phyloP scores from a whole-genome alignment of 805 yeast genomes.

The Candida gorgasii region DNA sequence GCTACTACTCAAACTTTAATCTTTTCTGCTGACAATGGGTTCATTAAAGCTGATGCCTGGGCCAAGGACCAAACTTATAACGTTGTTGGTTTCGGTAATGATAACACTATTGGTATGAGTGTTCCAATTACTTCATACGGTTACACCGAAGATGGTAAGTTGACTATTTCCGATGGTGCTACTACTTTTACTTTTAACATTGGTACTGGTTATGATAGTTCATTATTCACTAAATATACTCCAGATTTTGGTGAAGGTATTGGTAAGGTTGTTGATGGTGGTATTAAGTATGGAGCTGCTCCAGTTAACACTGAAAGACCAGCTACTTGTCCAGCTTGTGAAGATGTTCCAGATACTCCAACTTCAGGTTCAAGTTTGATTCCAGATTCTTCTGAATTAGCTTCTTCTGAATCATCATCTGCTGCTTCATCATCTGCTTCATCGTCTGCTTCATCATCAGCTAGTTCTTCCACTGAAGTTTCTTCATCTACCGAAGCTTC shows the following conservation, averaged over 20 bases:
- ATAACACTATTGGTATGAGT: conserved; percentile 27
- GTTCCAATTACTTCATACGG: conserved; percentile 15
- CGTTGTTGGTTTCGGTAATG: conserved; percentile 30
- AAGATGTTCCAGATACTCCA: conserved; percentile 18
- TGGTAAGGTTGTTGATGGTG: conserved; percentile 22
- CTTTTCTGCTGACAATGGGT: conserved; percentile 17
- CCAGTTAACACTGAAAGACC: conserved; percentile 24
- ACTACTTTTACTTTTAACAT: conserved; percentile 19
- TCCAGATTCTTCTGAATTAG: conserved; percentile 8
- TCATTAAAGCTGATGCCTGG: conserved; percentile 18
- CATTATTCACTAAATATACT: conserved; percentile 15
- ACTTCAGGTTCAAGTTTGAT: conserved; percentile 14
- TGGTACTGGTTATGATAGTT: conserved; percentile 24
- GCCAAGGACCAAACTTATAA: conserved; percentile 20
- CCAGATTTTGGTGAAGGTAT: conserved; percentile 20
- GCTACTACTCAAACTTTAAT: conserved; percentile 18
- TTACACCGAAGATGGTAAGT: conserved; percentile 16
- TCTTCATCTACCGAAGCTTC: conserved; percentile 7
- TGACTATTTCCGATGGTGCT: conserved; percentile 14
- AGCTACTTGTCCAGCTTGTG: conserved; percentile 22
- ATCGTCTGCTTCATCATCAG: not conserved
- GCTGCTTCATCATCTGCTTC: conserved; percentile 2
- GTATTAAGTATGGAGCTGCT: conserved; percentile 18
- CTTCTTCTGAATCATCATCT: conserved; percentile 1
- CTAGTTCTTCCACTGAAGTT: not conserved